phyloP scores from a whole-genome alignment of 2,329 filamentous ascomycete species.

The Penicillium sp. region DNA sequence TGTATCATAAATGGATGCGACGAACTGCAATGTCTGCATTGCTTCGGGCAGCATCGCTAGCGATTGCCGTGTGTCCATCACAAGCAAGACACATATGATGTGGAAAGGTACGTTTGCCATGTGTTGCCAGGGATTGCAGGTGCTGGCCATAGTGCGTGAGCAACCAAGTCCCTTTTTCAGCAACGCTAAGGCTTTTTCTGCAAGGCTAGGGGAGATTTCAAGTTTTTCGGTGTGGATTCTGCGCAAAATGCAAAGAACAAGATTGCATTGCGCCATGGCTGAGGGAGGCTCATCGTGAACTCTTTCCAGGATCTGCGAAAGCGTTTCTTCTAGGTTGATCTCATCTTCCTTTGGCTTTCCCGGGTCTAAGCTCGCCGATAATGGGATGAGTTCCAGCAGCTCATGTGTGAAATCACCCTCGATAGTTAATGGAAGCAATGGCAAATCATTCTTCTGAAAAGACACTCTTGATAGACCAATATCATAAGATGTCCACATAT shows the following conservation, averaged over 20 bases:
- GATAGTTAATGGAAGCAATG: conserved; percentile 34
- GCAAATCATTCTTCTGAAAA: conserved; percentile 40
- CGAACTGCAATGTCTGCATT: conserved; percentile 46
- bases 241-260: conserved; percentile 54
- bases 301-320: conserved; percentile 40
- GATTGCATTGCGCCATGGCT: conserved; percentile 52
- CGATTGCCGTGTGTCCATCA: conserved; percentile 51
- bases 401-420: conserved; percentile 50
- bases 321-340: conserved; percentile 42
- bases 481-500: conserved; percentile 58
- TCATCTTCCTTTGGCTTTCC: conserved; percentile 41
- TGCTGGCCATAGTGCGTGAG: conserved; percentile 45
- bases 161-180: conserved; percentile 44
- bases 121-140: conserved; percentile 55
- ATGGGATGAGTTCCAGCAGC: conserved; percentile 50
- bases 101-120: conserved; percentile 59
- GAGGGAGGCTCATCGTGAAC: conserved; percentile 44
- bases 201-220: conserved; percentile 39
- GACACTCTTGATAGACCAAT: conserved; percentile 53
- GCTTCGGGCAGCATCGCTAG: conserved; percentile 50
- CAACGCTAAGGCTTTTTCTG: conserved; percentile 47
- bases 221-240: conserved; percentile 51
- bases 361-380: conserved; percentile 54
- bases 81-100: conserved; percentile 53
- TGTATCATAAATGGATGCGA: conserved; percentile 45